Evolutionary conservation across 192 early-diverging fungal species (phyloP), one percentile per base, ranked within the genome.

Genomic region (Backusella circina): DNA sequence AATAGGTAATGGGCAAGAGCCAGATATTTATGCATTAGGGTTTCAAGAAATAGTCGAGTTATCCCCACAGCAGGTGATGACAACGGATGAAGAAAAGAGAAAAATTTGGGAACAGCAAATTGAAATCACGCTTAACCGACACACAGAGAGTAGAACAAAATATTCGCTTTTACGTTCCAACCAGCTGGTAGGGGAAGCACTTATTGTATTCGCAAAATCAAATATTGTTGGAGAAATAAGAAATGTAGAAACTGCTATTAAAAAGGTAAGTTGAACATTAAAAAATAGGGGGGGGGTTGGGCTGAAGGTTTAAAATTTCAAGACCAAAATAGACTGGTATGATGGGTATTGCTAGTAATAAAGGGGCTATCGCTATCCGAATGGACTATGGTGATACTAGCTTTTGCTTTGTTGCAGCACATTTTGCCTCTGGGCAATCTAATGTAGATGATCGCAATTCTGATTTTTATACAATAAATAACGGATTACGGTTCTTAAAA

Each of bases 11-110:
- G 30, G 66, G 10, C 75, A 79, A 16, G 83, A 85, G 1, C 96
- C 97, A 0, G 92, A 99, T 73, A 79, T 99, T 23, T 87, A 91
- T 31, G 93, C 91, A 2, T 90, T 99, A 77, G 97, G 95, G 6
- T 93, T 98, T 69, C 97, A 99, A 78, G 98, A 99, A 78, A 90
- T 99, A 28, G 97, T 99, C 26, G 92, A 98, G 79, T 78, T 99
- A 57, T 95, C 82, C 15, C 83, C 88, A 2, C 87, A 87, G 68
- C 88, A 90, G 75, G 88, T 95, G 12, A 87, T 93, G 64, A 83
- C 86, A 5, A 85, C 90, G 13, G 91, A 92, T 70, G 84, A 84
- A 0, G 80, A 84, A 67, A 90, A 93, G 71, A 77, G 88, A 75
- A 76, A 72, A 12, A 67, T 77, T 23, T 79, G 82, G 88, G 88